Conservation (phyloP, 176 grass and related monocot genomes). For the Hsuehochloa calcarea region DNA sequence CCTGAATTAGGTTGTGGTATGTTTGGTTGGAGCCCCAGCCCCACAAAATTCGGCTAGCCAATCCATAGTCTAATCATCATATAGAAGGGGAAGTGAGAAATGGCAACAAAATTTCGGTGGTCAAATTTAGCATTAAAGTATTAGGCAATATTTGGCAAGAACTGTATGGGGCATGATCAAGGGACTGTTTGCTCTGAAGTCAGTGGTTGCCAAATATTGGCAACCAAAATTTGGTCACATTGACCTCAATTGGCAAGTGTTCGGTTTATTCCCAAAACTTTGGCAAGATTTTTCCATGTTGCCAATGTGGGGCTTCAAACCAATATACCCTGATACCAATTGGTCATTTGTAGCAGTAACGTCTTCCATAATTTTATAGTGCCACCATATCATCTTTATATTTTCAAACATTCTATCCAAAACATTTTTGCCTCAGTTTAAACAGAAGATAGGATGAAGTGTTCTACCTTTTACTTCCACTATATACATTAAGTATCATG, state of each 20-base stretch:
- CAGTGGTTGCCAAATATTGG: background rate
- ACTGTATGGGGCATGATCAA: background rate
- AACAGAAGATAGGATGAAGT: background rate
- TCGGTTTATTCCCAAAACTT: background rate
- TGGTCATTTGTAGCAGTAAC: background rate
- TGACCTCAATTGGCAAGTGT: background rate
- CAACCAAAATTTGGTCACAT: background rate
- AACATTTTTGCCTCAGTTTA: conserved; percentile 1
- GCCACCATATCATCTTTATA: background rate
- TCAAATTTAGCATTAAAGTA: background rate
- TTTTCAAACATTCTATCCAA: background rate
- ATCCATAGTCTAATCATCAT: background rate
- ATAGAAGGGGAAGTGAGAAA: background rate
- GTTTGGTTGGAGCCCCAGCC: background rate
- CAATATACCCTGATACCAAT: background rate
- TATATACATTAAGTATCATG: background rate
- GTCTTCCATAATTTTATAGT: background rate
- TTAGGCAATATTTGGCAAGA: background rate
- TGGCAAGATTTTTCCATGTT: background rate
- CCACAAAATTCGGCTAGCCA: background rate
- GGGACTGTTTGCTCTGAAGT: background rate
- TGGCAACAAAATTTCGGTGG: background rate
- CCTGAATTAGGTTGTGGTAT: background rate
- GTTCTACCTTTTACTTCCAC: background rate
- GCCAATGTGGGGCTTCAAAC: background rate